Base-by-base conservation (phyloP, 345 rosid species). In the Melaleuca quinquenervia region DNA sequence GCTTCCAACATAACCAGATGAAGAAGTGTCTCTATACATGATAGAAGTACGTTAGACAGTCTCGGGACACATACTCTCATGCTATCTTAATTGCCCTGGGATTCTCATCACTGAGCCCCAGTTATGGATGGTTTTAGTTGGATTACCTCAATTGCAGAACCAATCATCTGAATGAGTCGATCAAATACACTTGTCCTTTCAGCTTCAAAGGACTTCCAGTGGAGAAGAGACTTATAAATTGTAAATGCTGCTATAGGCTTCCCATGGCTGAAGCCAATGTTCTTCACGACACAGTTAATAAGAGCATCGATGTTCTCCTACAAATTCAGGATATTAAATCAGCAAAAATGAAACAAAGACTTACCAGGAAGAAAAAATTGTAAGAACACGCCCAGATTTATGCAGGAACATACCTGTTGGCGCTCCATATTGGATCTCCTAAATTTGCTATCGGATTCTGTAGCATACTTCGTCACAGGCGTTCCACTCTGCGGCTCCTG, bases 151-250 rank as follows among this genome's bases (percentile, higher is more conserved):
- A 97, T 95, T 24, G 95, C 98, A 85, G 97, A 94, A 93, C 99
- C 99, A 85, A 97, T 97, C 98, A 95, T 94, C 91, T 97, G 98
- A 92, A 97, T 93, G 45, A 97, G 99, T 85, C 97, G 96, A 90
- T 97, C 99, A 92, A 97, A 97, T 53, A 95, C 98, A 90, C 91
- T 97, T 80, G 98, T 95, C 90, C 92, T 96, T 88, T 97, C 99
- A 20, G 99, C 98, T 91, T 96, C 99, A 89, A 96, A 97, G 80
- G 98, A 97, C 88, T 97, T 97, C 99, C 99, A 96, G 64, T 95
- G 95, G 87, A 97, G 96, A 87, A 96, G 99, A 90, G 98, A 97
- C 87, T 91, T 96, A 88, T 97, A 97, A 86, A 95, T 95, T 84
- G 99, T 96, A 91, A 96, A 94, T 84, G 98, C 99, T 45, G 99